A percentile compares a stretch with the other conserved stretches of the same genome.
Conservation (phyloP, 768 basidiomycete genomes). For the Tylopilus sp. region DNA sequence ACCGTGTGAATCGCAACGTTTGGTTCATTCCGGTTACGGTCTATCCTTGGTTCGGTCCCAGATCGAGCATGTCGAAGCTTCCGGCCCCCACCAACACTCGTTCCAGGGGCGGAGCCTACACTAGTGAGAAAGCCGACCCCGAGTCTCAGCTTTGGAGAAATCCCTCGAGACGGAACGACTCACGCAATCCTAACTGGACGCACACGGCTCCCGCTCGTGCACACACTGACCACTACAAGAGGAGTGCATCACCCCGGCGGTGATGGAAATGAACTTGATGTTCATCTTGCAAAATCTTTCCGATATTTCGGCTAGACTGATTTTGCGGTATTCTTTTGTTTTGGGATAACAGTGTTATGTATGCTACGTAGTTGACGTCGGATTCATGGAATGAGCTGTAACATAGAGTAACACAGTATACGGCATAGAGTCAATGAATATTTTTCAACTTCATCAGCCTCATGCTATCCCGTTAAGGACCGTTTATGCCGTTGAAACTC, state of each 20-base stretch:
- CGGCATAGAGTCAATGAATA: background rate
- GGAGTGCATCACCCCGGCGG: constrained; percentile 44
- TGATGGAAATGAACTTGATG: constrained; percentile 26
- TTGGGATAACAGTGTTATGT: constrained; percentile 10
- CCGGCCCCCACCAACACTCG: constrained; percentile 40
- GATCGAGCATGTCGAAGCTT: constrained; percentile 34
- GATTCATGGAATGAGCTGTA: constrained; percentile 9
- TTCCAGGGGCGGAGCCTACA: constrained; percentile 32
- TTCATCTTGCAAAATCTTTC: constrained; percentile 1
- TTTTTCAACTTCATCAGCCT: background rate
- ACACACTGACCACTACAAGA: constrained; percentile 36
- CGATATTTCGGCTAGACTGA: constrained; percentile 11
- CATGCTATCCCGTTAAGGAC: background rate
- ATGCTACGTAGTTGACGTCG: constrained; percentile 17
- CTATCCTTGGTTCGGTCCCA: constrained; percentile 67
- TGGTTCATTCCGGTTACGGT: constrained; percentile 70
- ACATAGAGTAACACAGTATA: constrained; percentile 8
- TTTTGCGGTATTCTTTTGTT: background rate
- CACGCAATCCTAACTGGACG: constrained; percentile 20
- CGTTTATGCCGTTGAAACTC: constrained; percentile 13
- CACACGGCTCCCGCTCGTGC: constrained; percentile 26
- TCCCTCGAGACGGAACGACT: constrained; percentile 17
- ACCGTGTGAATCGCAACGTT: constrained; percentile 45
- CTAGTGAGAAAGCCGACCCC: constrained; percentile 29
- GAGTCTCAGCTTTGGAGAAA: constrained; percentile 21